Evolutionary conservation across 257 asterid genomes (phyloP).

Genomic region (Ballota nigra): DNA sequence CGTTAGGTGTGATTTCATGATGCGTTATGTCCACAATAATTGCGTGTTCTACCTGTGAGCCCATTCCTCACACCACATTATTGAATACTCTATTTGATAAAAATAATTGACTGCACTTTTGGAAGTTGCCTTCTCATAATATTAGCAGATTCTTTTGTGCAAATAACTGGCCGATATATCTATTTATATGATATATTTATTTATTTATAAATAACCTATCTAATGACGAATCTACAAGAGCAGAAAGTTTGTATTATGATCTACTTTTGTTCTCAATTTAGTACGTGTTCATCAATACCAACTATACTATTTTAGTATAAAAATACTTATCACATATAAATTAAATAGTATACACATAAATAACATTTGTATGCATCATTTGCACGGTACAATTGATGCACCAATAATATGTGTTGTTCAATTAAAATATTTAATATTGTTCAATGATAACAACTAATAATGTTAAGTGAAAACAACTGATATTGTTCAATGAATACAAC

Average conservation of each 20-base stretch:
- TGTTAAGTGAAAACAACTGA: too few relatives aligned
- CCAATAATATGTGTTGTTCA: too few relatives aligned
- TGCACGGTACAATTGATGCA: too few relatives aligned
- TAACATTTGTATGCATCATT: too few relatives aligned
- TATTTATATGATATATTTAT: not conserved
- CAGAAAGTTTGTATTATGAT: not conserved
- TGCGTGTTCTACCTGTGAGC: slow-evolving; percentile 4
- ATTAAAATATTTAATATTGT: too few relatives aligned
- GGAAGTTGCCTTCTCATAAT: slow-evolving; percentile 7
- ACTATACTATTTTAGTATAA: not conserved
- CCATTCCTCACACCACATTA: slow-evolving; percentile 7
- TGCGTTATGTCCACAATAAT: slow-evolving; percentile 21
- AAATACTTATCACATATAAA: not conserved
- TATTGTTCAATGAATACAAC: too few relatives aligned
- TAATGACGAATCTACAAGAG: not conserved
- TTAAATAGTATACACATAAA: too few relatives aligned
- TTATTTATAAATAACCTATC: not conserved
- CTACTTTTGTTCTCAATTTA: not conserved
- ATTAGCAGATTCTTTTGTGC: not conserved
- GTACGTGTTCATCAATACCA: not conserved
- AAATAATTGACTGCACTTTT: slow-evolving; percentile 9
- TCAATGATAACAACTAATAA: too few relatives aligned
- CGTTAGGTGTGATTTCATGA: slow-evolving; percentile 24
- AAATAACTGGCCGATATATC: not conserved
- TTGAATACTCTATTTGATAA: slow-evolving; percentile 5